phyloP scores from a whole-genome alignment of 179 eudicot species.

The Corrigiola litoralis region DNA sequence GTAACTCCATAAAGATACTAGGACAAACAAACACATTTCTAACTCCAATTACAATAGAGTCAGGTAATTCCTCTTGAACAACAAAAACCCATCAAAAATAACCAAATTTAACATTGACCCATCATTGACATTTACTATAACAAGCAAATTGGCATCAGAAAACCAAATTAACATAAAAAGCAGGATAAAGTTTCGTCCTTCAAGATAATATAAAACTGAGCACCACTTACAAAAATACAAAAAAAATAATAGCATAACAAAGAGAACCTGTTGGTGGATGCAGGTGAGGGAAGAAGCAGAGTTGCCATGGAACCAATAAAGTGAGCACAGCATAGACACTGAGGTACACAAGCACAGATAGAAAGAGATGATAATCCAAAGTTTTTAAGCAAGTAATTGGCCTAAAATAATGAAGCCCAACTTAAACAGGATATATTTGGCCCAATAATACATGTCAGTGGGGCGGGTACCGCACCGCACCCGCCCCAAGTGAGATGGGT shows the following conservation, averaged over 20 bases:
- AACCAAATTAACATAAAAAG: not conserved
- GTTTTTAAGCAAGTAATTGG: not conserved
- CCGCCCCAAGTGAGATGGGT: too few species aligned
- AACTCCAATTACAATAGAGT: too few species aligned
- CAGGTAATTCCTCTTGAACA: not conserved
- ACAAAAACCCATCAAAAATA: not conserved
- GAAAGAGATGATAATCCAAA: not conserved
- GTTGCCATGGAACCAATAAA: constrained; percentile 25
- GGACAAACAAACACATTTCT: too few species aligned
- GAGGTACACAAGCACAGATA: not conserved
- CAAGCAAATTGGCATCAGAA: not conserved
- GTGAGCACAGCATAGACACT: not conserved
- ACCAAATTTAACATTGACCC: not conserved
- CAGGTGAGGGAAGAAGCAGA: constrained; percentile 16
- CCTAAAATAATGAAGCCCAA: too few species aligned
- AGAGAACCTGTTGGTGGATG: constrained; percentile 22
- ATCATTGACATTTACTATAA: not conserved
- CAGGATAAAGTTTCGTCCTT: constrained; percentile 11
- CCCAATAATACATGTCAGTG: too few species aligned
- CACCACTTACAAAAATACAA: not conserved
- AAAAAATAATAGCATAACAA: not conserved
- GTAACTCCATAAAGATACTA: too few species aligned
- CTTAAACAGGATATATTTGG: too few species aligned
- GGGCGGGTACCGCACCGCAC: not conserved
- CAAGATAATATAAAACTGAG: not conserved